Base-by-base conservation (phyloP, 768 basidiomycete species). In the Naematelia aurantialba region DNA sequence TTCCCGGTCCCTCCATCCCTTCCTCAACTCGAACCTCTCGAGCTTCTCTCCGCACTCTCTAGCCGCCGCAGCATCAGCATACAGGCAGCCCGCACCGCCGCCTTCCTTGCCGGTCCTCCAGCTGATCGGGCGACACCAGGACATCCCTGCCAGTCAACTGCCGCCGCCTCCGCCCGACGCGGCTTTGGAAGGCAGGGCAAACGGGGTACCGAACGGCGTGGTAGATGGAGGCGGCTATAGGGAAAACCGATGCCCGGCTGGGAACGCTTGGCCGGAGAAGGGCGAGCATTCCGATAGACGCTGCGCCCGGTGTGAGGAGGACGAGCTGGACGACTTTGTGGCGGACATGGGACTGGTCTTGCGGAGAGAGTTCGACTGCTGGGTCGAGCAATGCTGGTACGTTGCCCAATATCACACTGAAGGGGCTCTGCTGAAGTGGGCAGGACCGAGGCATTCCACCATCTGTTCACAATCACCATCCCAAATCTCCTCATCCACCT, bases 331-430 rank as follows among this genome's bases (percentile, higher is more conserved):
- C 45, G 65, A 65, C 31, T 76, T 78, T 44, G 68, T 76, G 25
- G 60, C 62, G 50, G 71, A 76, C 60, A 67, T 78, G 62, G 69
- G 67, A 0, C 58, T 67, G 45, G 68, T 78, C 25, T 47, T 76
- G 48, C 50, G 73, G 31, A 71, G 70, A 45, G 75, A 78, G 54
- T 74, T 65, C 53, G 76, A 78, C 53, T 70, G 69, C 47, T 77
- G 74, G 74, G 71, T 77, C n/a, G 76, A 77, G 51, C 69, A 75
- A 53, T 77, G 76, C 61, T 77, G 76, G 76, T 76, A 59, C 65
- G 73, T 67, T 1, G 5, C 10, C 44, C 19, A 46, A 8, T 27
- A 14, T 26, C 25, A 19, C 50, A 26, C 8, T 58, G n/a, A 26
- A 5, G 11, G n/a, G 8, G 4, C 27, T 50, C 12, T 49, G 12